Base-by-base conservation (phyloP, 208 protist genomes). In the Trypanosoma avium region DNA sequence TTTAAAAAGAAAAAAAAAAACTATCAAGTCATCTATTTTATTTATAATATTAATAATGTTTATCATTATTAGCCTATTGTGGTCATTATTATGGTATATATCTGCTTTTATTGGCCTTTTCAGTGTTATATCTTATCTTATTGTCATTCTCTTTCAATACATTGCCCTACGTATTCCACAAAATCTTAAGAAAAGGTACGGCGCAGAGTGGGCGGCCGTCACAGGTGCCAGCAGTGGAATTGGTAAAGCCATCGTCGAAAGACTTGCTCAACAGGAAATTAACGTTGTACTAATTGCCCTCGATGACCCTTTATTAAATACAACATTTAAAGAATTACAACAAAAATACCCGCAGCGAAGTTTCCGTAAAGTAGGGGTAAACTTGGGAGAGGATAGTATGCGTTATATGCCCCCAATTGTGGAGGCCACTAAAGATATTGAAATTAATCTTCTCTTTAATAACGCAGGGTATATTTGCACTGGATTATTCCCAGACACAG, bases 221-320 rank as follows among this genome's bases (percentile, higher is more conserved):
- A 98, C 97, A 19, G 97, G 97, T 57, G 82, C 84, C 10, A 97
- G 94, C 61, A 97, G 96, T 73, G 97, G 97, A 42, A 98, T 98
- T 62, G 97, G 97, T 27, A 94, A 90, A 66, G 95, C 89, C 26
- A 97, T 97, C 58, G 79, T 92, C 7, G 75, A 97, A 56, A 95
- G 95, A 79, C 84, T 98, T n/a, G 95, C 95, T 10, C 73, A 72
- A 56, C 86, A 93, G 58, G 84, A 84, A 40, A 88, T 98, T 43
- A 97, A 92, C 68, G 79, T 98, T 35, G 79, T 97, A 22, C 82
- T 98, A 15, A 77, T 98, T 40, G 84, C 86, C 1, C 75, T 97
- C 52, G 92, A 87, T 47, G 73, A 97, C 68, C 81, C 82, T n/a
- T 84, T 94, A 67, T 77, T 98, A 33, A 77, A 81, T 19, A 65